Evolutionary conservation across 2,329 filamentous ascomycete genomes (phyloP).

Genomic region (Sporothrix inflata): DNA sequence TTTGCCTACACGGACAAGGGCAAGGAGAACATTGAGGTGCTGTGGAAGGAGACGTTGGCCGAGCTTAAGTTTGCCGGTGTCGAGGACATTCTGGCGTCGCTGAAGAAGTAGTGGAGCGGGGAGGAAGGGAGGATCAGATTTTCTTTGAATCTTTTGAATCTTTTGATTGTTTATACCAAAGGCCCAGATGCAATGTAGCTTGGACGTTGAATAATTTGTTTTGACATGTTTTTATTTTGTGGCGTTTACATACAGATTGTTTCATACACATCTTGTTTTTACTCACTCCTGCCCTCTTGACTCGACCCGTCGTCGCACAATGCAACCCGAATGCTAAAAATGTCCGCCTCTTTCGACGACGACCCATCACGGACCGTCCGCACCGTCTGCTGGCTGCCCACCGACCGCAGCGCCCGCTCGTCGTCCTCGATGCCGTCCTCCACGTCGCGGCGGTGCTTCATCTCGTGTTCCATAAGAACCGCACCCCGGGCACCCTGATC

Average conservation of each 20-base stretch:
- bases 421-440: constrained; percentile 6
- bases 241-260: no score
- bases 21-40: constrained; percentile 39
- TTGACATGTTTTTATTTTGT: background rate
- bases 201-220: no score
- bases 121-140: no score
- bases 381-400: background rate
- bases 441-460: background rate
- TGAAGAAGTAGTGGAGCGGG: no score
- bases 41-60: constrained; percentile 47
- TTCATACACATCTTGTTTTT: no score
- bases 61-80: constrained; percentile 42
- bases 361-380: background rate
- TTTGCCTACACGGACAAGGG: constrained; percentile 44
- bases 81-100: background rate
- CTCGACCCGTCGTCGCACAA: constrained; percentile 10
- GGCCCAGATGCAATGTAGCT: background rate
- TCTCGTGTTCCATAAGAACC: background rate
- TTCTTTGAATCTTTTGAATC: background rate
- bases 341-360: constrained; percentile 20
- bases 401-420: constrained; percentile 9
- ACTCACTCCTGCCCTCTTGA: background rate
- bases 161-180: background rate
- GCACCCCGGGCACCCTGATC: background rate
- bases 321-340: constrained; percentile 15